Percentiles rank a stretch among this genome's conserved stretches.
phyloP scores from a whole-genome alignment of 352 stramenopile species.

The Globisporangium middletonii region DNA sequence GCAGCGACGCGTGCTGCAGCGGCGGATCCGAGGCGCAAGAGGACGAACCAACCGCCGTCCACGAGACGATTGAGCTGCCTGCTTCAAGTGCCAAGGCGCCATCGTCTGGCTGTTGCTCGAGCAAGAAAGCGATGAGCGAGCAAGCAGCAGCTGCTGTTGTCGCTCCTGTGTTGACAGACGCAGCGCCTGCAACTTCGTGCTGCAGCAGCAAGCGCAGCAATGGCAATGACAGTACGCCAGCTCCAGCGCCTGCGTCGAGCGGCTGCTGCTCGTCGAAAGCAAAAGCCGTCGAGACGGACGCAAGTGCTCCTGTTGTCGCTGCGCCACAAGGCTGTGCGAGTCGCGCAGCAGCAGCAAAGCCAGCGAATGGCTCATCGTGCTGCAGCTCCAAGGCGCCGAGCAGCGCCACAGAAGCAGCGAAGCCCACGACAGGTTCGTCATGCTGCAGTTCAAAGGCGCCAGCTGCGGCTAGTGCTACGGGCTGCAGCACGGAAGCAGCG shows the following conservation, averaged over 20 bases:
- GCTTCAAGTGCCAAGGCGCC: background rate
- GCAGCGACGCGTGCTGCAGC: slow-evolving; percentile 1
- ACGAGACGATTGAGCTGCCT: background rate
- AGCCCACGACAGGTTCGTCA: too few relatives aligned
- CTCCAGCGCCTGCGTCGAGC: too few relatives aligned
- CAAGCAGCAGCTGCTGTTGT: background rate
- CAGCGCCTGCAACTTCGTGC: slow-evolving; percentile 1
- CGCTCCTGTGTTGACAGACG: background rate
- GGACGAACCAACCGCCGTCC: background rate
- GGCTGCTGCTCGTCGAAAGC: slow-evolving; percentile 17
- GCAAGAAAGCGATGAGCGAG: background rate
- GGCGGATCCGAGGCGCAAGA: background rate
- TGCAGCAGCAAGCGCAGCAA: slow-evolving; percentile 1
- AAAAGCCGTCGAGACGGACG: background rate
- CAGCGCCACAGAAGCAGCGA: too few relatives aligned
- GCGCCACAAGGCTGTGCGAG: background rate
- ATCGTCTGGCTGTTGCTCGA: slow-evolving; percentile 3
- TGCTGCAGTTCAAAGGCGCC: too few relatives aligned
- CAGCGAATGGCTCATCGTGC: too few relatives aligned
- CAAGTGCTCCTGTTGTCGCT: too few relatives aligned
- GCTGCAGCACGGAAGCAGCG: background rate
- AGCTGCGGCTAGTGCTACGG: background rate
- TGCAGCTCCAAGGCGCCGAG: too few relatives aligned
- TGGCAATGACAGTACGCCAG: too few relatives aligned
- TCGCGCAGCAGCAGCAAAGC: too few relatives aligned